Evolutionary conservation across 202 grass and related monocot species (phyloP), one percentile per base, ranked within the genome.

Genomic region (Panicum virgatum): DNA sequence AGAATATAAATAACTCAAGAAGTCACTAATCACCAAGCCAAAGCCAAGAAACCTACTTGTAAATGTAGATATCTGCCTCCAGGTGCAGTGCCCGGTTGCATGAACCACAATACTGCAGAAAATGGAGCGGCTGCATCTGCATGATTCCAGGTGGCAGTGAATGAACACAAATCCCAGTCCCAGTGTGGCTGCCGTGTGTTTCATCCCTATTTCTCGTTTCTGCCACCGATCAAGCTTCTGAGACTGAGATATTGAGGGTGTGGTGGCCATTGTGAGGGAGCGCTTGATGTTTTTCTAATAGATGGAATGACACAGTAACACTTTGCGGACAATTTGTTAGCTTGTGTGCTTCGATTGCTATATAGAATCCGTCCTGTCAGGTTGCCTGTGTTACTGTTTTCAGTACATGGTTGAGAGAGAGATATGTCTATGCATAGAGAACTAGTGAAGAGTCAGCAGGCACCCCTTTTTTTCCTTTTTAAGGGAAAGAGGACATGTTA

Each of bases 11-110:
- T 57, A 75, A 40, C 52, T 45, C 15, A 1, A 32, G 10, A 12
- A 42, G 7, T 29, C 25, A 38, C 61, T 37, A 65, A 4, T 1
- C 3, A 65, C 7, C 27, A 30, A 30, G 1, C 5, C 22, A 80
- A 25, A 42, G 23, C 20, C 30, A 39, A 61, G 27, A 39, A 72
- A 62, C 19, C 0, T 71, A 92, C 90, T 76, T 88, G 79, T 92
- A 88, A 46, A 92, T 92, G 78, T 83, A 92, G 73, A 92, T 92
- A 34, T 92, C 86, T 18, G 45, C 44, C 51, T 83, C 83, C 0
- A 14, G 82, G 38, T 83, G 83, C 45, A 92, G 86, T 5, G 48
- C 16, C 36, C 67, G 68, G 52, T 77, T 61, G 72, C 90, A 92
- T 20, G 69, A 69, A 7, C 78, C 74, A 10, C 86, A 92, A 38